Evolutionary conservation across 2,329 filamentous ascomycete species (phyloP), one percentile per base, ranked within the genome.

Genomic region (Botrytis pseudocinerea): DNA sequence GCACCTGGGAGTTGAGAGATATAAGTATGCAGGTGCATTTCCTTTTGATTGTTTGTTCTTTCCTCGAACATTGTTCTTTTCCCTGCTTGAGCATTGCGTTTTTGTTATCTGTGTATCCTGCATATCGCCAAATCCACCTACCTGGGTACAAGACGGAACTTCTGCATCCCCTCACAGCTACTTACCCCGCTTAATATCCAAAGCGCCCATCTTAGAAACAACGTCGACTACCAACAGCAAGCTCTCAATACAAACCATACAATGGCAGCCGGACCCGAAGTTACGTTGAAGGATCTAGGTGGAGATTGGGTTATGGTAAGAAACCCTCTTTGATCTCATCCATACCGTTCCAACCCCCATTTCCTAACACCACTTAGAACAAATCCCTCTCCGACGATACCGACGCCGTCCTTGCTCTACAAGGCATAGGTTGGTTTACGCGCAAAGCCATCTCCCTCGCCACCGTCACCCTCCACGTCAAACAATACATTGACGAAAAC

Each of bases 391-490:
- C 88, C 74, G 87, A 89, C 76, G 82, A 87, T 74, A 83, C 86
- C 44, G 88, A 91, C 71, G 80, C 86, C 2, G 83, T 91, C 74
- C 87, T 93, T 63, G 80, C 84, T 61, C 83, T 90, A 80, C 87
- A 89, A 85, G 86, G 86, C 62, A 81, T 89, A 71, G 81, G 84
- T 79, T 91, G 88, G 88, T 76, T 89, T 60, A 85, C 83, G 25
- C 89, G 90, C 78, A 90, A 87, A 82, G 87, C 88, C 64, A 86
- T 92, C 76, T 79, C 82, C 63, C 80, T 87, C 62, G 90, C 89
- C 18, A 90, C 87, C 46, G 82, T 93, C 63, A 89, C 87, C 16
- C 85, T 83, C 1, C 75, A 79, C 73, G 72, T 80, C 61, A 81
- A 81, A 38, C 80, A 87, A 76, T 86, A 85, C 80, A 80, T 80